Evolutionary conservation across 345 rosid genomes (phyloP).

Genomic region (Salix brachista): DNA sequence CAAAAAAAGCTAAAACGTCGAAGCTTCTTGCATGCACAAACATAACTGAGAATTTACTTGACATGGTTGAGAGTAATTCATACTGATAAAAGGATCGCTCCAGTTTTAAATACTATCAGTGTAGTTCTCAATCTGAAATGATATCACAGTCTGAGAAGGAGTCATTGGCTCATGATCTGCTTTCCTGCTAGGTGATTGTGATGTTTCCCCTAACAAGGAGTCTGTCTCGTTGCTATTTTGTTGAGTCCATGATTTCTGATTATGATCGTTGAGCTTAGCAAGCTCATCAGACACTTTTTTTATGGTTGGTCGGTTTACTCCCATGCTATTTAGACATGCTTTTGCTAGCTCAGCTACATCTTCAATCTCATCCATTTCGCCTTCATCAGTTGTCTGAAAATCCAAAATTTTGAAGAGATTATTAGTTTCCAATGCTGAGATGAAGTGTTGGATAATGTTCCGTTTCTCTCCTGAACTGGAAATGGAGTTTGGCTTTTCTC

Average conservation of each 20-base stretch:
- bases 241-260: neutral
- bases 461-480: neutral
- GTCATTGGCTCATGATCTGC: neutral
- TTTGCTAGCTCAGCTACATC: neutral
- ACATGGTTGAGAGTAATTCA: no score
- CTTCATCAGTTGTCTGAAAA: neutral
- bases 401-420: neutral
- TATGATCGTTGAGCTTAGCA: neutral
- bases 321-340: neutral
- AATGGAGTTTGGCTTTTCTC: neutral
- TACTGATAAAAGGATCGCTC: no score
- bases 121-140: neutral
- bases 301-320: neutral
- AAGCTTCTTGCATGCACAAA: no score
- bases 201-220: neutral
- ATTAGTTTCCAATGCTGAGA: neutral
- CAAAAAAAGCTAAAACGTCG: no score
- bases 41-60: no score
- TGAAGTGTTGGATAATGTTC: constrained; percentile 11
- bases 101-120: neutral
- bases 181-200: neutral
- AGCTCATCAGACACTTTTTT: neutral
- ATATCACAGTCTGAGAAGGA: neutral
- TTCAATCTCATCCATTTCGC: neutral
- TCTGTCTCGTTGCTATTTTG: neutral